Evolutionary conservation across 169 alveolate species (phyloP), one percentile per base, ranked within the genome.

Genomic region (Plasmodium adleri): DNA sequence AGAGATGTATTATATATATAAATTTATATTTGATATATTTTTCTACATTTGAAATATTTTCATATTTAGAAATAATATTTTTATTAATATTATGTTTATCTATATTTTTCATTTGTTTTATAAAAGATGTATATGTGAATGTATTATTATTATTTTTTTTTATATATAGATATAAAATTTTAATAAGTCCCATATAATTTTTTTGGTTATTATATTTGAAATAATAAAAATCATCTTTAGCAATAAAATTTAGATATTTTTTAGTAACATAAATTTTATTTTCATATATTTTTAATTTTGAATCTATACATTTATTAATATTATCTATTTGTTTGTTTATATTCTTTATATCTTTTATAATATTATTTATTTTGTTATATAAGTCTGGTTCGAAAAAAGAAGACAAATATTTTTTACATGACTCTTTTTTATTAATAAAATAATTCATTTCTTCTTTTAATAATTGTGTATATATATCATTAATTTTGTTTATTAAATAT

Each of bases 161-260:
- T n/a, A 78, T 24, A 60, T 78, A 78, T 20, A 78, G 62, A 45
- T 64, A 78, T 59, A 78, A 68, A 12, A 78, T 78, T 78, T 78
- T 78, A n/a, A 78, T 15, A 71, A 64, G 54, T 45, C 89, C 89
- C 17, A 45, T 20, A 20, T 66, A 78, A n/a, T 56, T 64, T 15
- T 49, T 52, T 66, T 22, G 4, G 67, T 78, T 78, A n/a, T 52
- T 60, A 22, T 64, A 2, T 59, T 78, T 78, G 15, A 78, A 78
- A 20, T 12, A 59, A 3, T 32, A n/a, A 24, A 78, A 78, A 24
- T 78, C 89, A 50, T 78, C 76, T 45, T 52, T 64, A 2, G 75
- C 66, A 17, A 78, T 78, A 7, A 15, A 52, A 26, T 78, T 78
- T 58, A 78, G 66, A 8, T 66, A 13, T 49, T 78, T 66, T 78